Evolutionary conservation across 495 filamentous ascomycete genomes (phyloP).

Genomic region (Aspergillus carlsbadensis): DNA sequence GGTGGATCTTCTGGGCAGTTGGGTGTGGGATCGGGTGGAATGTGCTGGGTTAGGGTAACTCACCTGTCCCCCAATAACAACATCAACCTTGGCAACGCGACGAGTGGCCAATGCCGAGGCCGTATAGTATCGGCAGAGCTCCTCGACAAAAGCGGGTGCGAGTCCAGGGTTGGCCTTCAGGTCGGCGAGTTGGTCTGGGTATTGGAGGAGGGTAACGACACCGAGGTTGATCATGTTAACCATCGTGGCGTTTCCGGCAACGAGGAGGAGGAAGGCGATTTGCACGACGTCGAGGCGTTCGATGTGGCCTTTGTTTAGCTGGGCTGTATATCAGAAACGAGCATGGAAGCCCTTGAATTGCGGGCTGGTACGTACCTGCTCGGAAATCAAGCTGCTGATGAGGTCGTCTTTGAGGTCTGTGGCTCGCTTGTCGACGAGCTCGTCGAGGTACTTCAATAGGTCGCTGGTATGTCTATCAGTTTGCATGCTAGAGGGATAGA

Average conservation of each 20-base stretch:
- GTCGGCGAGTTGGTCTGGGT: background rate
- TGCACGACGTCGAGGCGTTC: slow-evolving; percentile 4
- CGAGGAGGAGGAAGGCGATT: slow-evolving; percentile 2
- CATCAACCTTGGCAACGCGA: slow-evolving; percentile 4
- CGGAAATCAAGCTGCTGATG: slow-evolving; percentile 1
- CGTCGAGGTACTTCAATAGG: background rate
- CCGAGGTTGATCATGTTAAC: slow-evolving; percentile 6
- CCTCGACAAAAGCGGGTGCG: slow-evolving; percentile 1
- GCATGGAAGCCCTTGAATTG: background rate
- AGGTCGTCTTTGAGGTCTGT: background rate
- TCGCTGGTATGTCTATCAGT: background rate
- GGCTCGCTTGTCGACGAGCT: background rate
- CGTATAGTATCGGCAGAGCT: slow-evolving; percentile 5
- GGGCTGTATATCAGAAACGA: background rate
- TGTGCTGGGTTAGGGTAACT: too few species aligned
- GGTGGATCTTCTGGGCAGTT: too few species aligned
- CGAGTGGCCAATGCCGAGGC: slow-evolving; percentile 1
- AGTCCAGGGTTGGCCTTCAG: background rate
- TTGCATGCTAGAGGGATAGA: background rate
- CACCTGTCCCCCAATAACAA: background rate
- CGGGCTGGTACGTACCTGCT: background rate
- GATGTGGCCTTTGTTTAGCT: background rate
- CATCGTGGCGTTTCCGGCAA: slow-evolving; percentile 1
- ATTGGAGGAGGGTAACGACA: slow-evolving; percentile 1
- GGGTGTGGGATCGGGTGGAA: too few species aligned